Conservation (phyloP, 176 grass and related monocot genomes). For the Dactylis glomerata region DNA sequence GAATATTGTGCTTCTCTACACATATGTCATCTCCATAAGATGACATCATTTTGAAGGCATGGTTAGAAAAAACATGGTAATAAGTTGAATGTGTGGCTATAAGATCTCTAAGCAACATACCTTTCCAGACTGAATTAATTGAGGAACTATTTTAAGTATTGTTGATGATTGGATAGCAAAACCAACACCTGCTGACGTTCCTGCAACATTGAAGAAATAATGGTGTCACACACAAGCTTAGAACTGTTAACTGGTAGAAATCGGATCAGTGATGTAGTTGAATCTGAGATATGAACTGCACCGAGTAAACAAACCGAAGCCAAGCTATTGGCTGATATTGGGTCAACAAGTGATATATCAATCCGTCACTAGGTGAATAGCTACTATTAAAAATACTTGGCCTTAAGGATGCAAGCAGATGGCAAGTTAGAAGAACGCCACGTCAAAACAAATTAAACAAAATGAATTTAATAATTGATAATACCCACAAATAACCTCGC, state of each 20-base stretch:
- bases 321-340: neutral
- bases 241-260: constrained; percentile 6
- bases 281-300: constrained; percentile 6
- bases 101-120: constrained; percentile 45
- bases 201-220: constrained; percentile 49
- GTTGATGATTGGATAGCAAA: constrained; percentile 94
- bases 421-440: neutral
- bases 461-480: neutral
- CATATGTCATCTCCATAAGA: neutral
- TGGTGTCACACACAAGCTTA: constrained; percentile 4
- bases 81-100: constrained; percentile 4
- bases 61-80: neutral
- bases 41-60: neutral
- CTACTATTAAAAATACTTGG: neutral
- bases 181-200: constrained; percentile 91
- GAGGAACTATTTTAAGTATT: constrained; percentile 86
- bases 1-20: neutral
- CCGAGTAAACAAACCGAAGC: constrained; percentile 1
- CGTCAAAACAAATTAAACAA: neutral
- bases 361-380: neutral
- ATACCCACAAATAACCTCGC: neutral
- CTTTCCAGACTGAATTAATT: constrained; percentile 90
- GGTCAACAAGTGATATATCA: neutral
- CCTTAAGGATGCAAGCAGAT: constrained; percentile 16
- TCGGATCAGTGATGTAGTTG: neutral